These are phyloP conservation scores for Mercurialis annua DNA, from an alignment of 345 rosid species.

Conservation along the genomic window DNA sequence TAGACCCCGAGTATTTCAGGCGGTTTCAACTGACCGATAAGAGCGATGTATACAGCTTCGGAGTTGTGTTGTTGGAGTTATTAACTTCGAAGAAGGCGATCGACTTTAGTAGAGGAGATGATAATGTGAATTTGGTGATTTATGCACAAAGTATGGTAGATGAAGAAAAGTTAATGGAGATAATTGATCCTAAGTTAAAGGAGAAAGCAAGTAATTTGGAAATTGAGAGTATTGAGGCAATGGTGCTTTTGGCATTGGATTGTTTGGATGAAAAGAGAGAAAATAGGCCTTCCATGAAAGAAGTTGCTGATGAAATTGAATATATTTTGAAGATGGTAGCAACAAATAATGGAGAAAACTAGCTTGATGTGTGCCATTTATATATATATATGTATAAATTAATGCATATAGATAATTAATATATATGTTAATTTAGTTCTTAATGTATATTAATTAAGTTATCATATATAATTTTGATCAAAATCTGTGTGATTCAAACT, in stretches of 20 bases:
- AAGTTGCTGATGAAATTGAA: conserved; percentile 51
- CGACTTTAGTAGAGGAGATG: conserved; percentile 37
- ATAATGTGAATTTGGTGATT: conserved; percentile 46
- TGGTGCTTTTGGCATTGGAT: conserved; percentile 38
- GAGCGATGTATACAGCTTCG: conserved; percentile 54
- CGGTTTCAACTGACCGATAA: conserved; percentile 49
- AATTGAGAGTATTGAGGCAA: conserved; percentile 51
- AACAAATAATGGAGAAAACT: conserved; percentile 9
- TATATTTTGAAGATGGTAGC: conserved; percentile 33
- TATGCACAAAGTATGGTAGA: conserved; percentile 36
- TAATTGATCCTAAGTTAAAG: conserved; percentile 33
- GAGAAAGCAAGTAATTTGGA: conserved; percentile 29
- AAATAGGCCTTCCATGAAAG: conserved; percentile 64
- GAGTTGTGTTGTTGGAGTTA: conserved; percentile 49
- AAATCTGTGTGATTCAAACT: too few species aligned
- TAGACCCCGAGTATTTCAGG: conserved; percentile 47
- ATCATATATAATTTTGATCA: too few species aligned
- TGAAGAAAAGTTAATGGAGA: conserved; percentile 39
- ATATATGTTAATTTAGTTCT: too few species aligned
- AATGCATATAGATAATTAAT: too few species aligned
- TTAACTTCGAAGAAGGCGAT: conserved; percentile 46
- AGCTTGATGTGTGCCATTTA: background rate
- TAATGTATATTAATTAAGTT: too few species aligned
- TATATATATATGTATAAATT: too few species aligned
- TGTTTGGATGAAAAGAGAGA: conserved; percentile 63